Evolutionary conservation across 83 land plant genomes (phyloP).

Genomic region (Picea mariana): DNA sequence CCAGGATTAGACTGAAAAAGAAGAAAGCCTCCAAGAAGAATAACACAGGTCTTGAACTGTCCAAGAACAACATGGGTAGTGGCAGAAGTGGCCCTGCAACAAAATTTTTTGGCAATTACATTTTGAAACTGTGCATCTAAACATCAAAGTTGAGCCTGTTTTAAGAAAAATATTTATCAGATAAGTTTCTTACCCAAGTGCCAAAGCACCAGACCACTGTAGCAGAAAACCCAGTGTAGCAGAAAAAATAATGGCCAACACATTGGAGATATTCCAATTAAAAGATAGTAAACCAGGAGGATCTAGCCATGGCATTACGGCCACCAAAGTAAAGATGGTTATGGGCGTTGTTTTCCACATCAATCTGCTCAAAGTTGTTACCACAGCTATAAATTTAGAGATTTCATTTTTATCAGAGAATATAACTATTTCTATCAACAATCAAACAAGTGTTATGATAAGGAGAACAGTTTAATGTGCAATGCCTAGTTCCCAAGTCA

Average conservation of each 20-base stretch:
- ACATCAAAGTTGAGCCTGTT: neutral
- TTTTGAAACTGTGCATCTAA: neutral
- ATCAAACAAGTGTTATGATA: neutral
- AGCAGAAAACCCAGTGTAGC: conserved; percentile 84
- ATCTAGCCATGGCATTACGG: conserved; percentile 82
- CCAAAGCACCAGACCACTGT: conserved; percentile 95
- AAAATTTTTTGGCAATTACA: neutral
- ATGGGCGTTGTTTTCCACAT: conserved; percentile 98
- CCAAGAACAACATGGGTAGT: conserved; percentile 89
- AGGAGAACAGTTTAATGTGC: neutral
- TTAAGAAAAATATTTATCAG: neutral
- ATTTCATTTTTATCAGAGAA: neutral
- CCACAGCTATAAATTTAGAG: neutral
- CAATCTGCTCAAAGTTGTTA: conserved; percentile 46
- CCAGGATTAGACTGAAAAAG: conserved; percentile 85
- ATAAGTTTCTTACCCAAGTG: conserved; percentile 71
- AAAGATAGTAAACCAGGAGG: conserved; percentile 86
- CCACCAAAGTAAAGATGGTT: conserved; percentile 69
- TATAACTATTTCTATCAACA: neutral
- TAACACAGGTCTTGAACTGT: conserved; percentile 91
- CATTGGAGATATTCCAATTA: conserved; percentile 55
- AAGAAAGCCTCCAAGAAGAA: conserved; percentile 80
- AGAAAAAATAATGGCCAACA: conserved; percentile 60
- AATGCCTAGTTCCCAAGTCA: neutral
- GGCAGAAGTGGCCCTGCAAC: conserved; percentile 90